A percentile compares a stretch with the other conserved stretches of the same genome.
Evolutionary conservation across 2,329 filamentous ascomycete genomes (phyloP).

Genomic region (Drechslerella coelobrocha): DNA sequence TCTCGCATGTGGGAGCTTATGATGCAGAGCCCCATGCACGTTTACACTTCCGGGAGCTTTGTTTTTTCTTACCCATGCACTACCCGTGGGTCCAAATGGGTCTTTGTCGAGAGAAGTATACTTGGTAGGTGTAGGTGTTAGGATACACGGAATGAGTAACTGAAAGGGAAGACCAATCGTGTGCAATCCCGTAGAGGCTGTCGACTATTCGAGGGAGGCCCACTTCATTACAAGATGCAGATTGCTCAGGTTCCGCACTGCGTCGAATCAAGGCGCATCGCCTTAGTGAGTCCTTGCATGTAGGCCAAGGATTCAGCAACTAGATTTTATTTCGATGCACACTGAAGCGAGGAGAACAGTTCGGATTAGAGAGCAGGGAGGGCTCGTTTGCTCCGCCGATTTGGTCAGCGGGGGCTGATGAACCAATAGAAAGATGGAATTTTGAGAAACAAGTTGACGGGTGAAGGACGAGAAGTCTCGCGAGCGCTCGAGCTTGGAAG

Average conservation of each 20-base stretch:
- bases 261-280: constrained; percentile 24
- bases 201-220: neutral
- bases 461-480: neutral
- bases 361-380: neutral
- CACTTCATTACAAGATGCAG: constrained; percentile 15
- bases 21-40: constrained; percentile 11
- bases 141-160: neutral
- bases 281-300: constrained; percentile 10
- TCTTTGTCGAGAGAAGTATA: too few relatives aligned
- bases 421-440: neutral
- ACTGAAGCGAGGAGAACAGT: neutral
- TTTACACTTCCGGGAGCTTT: too few relatives aligned
- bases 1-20: constrained; percentile 13
- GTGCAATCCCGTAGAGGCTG: neutral
- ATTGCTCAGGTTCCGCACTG: constrained; percentile 12
- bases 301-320: constrained; percentile 35
- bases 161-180: neutral
- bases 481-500: neutral
- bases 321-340: constrained; percentile 1
- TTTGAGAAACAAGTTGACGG: neutral
- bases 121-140: too few relatives aligned
- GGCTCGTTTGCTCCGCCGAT: neutral
- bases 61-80: neutral
- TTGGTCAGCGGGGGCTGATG: neutral
- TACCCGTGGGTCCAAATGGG: neutral